Conservation (phyloP, 2,329 filamentous ascomycete genomes). For the Ceratocystis huliohia region DNA sequence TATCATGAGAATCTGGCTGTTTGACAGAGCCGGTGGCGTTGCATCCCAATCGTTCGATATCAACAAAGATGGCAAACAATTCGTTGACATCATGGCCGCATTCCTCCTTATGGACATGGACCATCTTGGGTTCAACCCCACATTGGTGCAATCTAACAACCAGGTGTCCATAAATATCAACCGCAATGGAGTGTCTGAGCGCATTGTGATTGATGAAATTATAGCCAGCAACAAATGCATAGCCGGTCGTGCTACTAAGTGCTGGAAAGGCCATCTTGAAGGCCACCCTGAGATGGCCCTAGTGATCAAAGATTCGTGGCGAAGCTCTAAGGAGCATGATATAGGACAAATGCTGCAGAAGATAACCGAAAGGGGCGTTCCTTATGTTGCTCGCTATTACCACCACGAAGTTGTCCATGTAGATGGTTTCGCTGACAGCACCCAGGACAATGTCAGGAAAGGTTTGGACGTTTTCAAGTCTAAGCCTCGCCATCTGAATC, state of each 20-base stretch:
- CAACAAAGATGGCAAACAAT: background rate
- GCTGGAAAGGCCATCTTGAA: background rate
- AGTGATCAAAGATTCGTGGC: background rate
- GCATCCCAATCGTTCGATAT: background rate
- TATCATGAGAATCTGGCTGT: too few species aligned
- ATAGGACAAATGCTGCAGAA: background rate
- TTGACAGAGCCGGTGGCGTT: too few species aligned
- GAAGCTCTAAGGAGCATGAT: accelerated
- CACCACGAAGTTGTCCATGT: background rate
- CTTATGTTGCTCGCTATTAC: background rate
- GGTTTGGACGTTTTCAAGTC: background rate
- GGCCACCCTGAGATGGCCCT: background rate
- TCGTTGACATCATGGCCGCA: background rate
- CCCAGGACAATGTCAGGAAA: background rate
- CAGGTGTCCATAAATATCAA: background rate
- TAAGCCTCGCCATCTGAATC: background rate
- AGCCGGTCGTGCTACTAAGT: background rate
- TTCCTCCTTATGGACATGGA: background rate
- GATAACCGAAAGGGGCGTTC: background rate
- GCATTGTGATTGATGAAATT: background rate
- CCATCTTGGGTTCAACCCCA: background rate
- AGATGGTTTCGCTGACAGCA: background rate
- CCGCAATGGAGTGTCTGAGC: background rate
- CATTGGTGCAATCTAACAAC: background rate
- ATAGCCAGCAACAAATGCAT: background rate